Evolutionary conservation across 2,329 filamentous ascomycete genomes (phyloP), one percentile per base, ranked within the genome.

Genomic region (Claviceps capensis): DNA sequence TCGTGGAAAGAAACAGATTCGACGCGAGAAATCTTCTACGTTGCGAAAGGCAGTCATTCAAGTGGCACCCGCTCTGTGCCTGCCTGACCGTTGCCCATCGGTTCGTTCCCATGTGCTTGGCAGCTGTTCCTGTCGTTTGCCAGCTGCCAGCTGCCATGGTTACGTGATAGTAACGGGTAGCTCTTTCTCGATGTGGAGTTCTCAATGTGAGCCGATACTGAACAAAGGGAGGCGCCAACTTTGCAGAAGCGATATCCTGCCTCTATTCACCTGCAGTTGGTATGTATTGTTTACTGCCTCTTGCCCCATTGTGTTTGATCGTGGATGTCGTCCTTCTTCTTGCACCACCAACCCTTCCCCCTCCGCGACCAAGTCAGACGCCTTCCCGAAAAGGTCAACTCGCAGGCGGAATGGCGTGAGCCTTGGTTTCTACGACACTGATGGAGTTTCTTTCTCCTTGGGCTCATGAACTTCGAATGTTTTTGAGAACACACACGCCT

Each of bases 171-270:
- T 14, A 44, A 26, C 44, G 26, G 40, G 45, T 52, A 34, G 37
- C 34, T 48, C 50, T 52, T 52, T 48, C 50, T 48, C 17, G 17
- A 23, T 47, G 44, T 36, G 42, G 51, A 47, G 48, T 50, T 36
- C 30, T n/a, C 4, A 38, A 50, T 53, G 36, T 53, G 48, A 53
- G 43, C 26, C 38, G 52, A 45, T 36, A 30, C 48, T 53, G 52
- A 53, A 53, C 34, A 48, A 53, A 47, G 52, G 52, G 47, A 53
- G 40, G 38, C 38, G 44, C 19, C 37, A 41, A 40, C n/a, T 49
- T 49, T 37, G 7, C 7, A 49, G 17, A 53, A 43, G 43, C 36
- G 36, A 37, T 23, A 36, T 19, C 36, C 38, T 14, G 41, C 4
- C 22, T 53, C 23, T 50, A 14, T 42, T 17, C 3, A 4, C n/a